Percentiles rank a stretch among this genome's conserved stretches.
Evolutionary conservation across 306 rosid genomes (phyloP).

Genomic region (Dicorynia guianensis): DNA sequence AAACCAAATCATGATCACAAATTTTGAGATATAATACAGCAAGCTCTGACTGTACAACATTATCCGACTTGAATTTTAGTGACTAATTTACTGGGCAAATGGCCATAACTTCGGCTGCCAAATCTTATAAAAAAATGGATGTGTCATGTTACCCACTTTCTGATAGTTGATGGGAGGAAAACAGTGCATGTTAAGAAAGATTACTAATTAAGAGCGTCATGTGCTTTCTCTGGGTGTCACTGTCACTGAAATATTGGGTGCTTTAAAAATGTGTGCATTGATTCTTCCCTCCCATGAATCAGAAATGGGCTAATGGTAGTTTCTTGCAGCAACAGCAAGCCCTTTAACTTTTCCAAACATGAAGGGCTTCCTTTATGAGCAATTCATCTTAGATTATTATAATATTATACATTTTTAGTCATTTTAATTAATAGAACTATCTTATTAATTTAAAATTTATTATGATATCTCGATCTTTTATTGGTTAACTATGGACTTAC

Average conservation of each 20-base stretch:
- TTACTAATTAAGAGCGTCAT: slow-evolving; percentile 38
- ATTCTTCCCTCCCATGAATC: slow-evolving; percentile 64
- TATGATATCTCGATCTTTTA: not conserved
- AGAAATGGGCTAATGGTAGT: slow-evolving; percentile 40
- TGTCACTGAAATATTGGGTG: slow-evolving; percentile 54
- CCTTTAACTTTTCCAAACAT: slow-evolving; percentile 50
- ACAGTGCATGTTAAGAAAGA: slow-evolving; percentile 31
- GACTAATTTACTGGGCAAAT: slow-evolving; percentile 34
- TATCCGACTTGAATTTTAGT: slow-evolving; percentile 25
- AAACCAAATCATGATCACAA: slow-evolving; percentile 47
- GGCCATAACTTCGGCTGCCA: slow-evolving; percentile 50
- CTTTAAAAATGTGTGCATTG: slow-evolving; percentile 48
- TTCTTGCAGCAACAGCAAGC: slow-evolving; percentile 45
- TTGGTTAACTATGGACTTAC: slow-evolving; percentile 23
- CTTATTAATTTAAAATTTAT: not conserved
- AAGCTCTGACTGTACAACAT: slow-evolving; percentile 36
- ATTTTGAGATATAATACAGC: slow-evolving; percentile 30
- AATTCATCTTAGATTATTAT: slow-evolving; percentile 6
- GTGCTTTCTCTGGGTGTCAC: slow-evolving; percentile 58
- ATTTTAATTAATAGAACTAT: not conserved
- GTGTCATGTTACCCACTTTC: slow-evolving; percentile 48
- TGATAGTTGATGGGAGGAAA: slow-evolving; percentile 38
- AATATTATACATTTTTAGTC: not conserved
- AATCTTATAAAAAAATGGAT: slow-evolving; percentile 32
- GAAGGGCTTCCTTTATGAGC: slow-evolving; percentile 38